A percentile compares a stretch with the other conserved stretches of the same genome.
These are phyloP conservation scores for Crithidia mellificae DNA, from an alignment of 208 protist species.

Conservation along the genomic window DNA sequence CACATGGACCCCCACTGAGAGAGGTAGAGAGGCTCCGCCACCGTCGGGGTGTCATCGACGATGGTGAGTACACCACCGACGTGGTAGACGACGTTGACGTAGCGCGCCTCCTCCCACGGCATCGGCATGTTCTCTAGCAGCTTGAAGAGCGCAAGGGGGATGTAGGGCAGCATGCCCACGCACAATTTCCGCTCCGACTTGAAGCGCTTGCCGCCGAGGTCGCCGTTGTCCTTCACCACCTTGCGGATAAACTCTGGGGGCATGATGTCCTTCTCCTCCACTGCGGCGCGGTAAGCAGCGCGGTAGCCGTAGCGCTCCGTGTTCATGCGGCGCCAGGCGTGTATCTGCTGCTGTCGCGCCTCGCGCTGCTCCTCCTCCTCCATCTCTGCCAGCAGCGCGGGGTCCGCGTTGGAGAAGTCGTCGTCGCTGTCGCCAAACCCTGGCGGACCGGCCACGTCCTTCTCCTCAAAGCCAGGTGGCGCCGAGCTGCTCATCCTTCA, in stretches of 20 bases:
- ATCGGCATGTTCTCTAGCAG: constrained; percentile 99
- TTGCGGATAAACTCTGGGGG: constrained; percentile 99
- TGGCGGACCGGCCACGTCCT: constrained; percentile 19
- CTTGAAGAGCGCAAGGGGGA: constrained; percentile 99
- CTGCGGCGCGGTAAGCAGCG: constrained; percentile 62
- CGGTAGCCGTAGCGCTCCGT: constrained; percentile 74
- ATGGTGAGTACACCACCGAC: constrained; percentile 99
- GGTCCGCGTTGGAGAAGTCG: constrained; percentile 18
- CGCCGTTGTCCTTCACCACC: constrained; percentile 99
- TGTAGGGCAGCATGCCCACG: constrained; percentile 99
- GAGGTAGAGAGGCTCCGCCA: constrained; percentile 99
- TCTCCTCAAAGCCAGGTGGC: constrained; percentile 39
- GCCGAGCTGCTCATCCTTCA: constrained; percentile 12
- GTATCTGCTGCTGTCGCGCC: constrained; percentile 42
- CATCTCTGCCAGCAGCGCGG: constrained; percentile 37
- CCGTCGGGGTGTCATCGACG: constrained; percentile 99
- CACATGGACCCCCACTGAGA: constrained; percentile 99
- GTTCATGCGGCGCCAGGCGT: constrained; percentile 75
- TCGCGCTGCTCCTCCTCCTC: constrained; percentile 47
- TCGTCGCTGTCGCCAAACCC: constrained; percentile 46
- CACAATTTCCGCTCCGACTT: constrained; percentile 99
- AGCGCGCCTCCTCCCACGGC: constrained; percentile 96
- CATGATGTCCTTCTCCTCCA: constrained; percentile 75
- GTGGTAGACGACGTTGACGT: constrained; percentile 99
- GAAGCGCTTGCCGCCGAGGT: constrained; percentile 98